phyloP scores from a whole-genome alignment of 1,139 yeast species.

The Wickerhamomyces sp. region DNA sequence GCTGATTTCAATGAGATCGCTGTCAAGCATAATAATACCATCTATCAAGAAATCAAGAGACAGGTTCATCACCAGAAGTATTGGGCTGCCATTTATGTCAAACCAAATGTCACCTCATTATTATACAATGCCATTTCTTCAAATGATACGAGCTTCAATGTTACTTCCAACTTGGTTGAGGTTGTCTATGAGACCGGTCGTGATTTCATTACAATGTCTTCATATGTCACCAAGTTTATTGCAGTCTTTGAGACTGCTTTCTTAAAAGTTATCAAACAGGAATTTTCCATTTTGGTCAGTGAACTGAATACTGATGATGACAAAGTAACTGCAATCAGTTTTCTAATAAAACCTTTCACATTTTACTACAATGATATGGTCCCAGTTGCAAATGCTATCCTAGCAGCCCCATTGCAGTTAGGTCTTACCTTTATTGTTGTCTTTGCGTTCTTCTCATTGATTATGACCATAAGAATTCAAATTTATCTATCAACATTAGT shows the following conservation, averaged over 20 bases:
- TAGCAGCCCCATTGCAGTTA: constrained; percentile 61
- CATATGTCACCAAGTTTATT: constrained; percentile 37
- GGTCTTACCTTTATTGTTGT: constrained; percentile 71
- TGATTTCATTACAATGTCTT: constrained; percentile 39
- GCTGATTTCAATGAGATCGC: constrained; percentile 9
- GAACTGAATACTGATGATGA: constrained; percentile 11
- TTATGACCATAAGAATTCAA: constrained; percentile 52
- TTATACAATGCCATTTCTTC: constrained; percentile 32
- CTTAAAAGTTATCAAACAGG: constrained; percentile 23
- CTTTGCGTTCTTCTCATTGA: constrained; percentile 55
- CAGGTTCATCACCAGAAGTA: constrained; percentile 43
- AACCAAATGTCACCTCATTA: constrained; percentile 36
- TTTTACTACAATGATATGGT: constrained; percentile 40
- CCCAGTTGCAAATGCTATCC: constrained; percentile 44
- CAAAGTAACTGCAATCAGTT: constrained; percentile 7
- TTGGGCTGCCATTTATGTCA: constrained; percentile 51
- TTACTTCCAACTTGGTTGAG: constrained; percentile 26
- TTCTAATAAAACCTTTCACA: constrained; percentile 8
- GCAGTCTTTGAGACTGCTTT: constrained; percentile 28
- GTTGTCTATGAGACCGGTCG: constrained; percentile 47
- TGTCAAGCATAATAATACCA: constrained; percentile 8
- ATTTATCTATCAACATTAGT: constrained; percentile 39
- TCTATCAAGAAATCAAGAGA: constrained; percentile 17
- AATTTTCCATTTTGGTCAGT: constrained; percentile 16
- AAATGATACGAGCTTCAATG: constrained; percentile 23